A percentile compares a stretch with the other conserved stretches of the same genome.
Conservation (phyloP, 2,329 filamentous ascomycete genomes). For the Trichoderma guizhouense region DNA sequence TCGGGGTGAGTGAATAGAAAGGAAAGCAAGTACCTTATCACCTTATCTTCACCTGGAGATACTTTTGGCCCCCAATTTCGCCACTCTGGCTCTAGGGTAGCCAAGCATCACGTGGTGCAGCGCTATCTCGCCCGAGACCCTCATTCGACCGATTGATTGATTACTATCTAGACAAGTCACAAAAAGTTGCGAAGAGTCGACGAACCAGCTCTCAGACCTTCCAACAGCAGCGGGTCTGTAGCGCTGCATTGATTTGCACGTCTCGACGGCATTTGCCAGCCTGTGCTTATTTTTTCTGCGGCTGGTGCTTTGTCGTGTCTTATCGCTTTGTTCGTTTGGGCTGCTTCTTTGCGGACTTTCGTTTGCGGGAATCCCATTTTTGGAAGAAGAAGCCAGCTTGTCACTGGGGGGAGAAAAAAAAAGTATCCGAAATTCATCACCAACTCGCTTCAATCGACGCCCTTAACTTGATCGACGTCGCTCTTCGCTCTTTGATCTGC, state of each 20-base stretch:
- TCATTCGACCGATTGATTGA: not conserved
- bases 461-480: not conserved
- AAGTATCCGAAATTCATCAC: not conserved
- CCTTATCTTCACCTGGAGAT: not conserved
- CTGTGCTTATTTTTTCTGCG: not conserved
- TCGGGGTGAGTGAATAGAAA: too few species aligned
- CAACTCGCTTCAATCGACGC: not conserved
- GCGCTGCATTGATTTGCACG: constrained; percentile 8
- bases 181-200: constrained; percentile 3
- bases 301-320: not conserved
- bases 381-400: constrained; percentile 19
- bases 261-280: constrained; percentile 6
- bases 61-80: not conserved
- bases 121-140: not conserved
- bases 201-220: constrained; percentile 6
- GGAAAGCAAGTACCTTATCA: not conserved
- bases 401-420: not conserved
- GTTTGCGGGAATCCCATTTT: not conserved
- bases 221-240: not conserved
- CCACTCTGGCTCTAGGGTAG: not conserved
- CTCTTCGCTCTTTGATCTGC: not conserved
- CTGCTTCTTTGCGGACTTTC: not conserved
- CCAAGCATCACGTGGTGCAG: constrained; percentile 1
- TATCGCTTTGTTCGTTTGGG: not conserved
- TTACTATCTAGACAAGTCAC: not conserved